phyloP scores from a whole-genome alignment of 1,139 yeast species.

The Debaryomycetaceae sp. region DNA sequence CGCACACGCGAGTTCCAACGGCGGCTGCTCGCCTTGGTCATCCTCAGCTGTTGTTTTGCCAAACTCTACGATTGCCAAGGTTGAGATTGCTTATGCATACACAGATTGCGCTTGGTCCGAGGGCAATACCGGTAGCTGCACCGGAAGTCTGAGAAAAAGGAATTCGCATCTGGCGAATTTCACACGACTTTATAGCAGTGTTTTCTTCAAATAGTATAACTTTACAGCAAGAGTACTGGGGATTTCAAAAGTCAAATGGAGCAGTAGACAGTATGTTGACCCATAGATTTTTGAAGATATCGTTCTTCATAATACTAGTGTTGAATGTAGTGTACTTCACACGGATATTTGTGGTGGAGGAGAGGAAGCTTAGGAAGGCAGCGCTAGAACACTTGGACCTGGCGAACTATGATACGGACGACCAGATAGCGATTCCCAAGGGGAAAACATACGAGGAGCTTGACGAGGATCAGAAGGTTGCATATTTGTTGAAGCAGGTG shows the following conservation, averaged over 20 bases:
- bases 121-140: not conserved
- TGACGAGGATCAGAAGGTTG: slow-evolving; percentile 18
- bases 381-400: slow-evolving; percentile 18
- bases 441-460: slow-evolving; percentile 16
- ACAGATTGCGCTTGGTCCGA: not conserved
- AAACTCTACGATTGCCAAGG: not conserved
- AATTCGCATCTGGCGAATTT: not conserved
- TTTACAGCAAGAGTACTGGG: not conserved
- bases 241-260: not conserved
- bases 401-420: slow-evolving; percentile 20
- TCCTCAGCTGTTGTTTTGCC: not conserved
- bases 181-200: not conserved
- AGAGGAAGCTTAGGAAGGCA: slow-evolving; percentile 16
- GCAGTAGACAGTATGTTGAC: slow-evolving; percentile 12
- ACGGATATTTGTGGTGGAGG: slow-evolving; percentile 17
- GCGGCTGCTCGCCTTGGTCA: not conserved
- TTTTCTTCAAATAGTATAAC: not conserved
- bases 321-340: slow-evolving; percentile 22
- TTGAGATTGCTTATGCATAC: not conserved
- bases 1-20: not conserved
- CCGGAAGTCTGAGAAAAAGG: not conserved
- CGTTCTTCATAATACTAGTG: slow-evolving; percentile 19
- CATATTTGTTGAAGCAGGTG: slow-evolving; percentile 20
- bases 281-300: slow-evolving; percentile 15
- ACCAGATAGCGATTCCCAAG: slow-evolving; percentile 14